Evolutionary conservation across 2,329 filamentous ascomycete species (phyloP).

Genomic region (Ilyonectria mors-panacis): DNA sequence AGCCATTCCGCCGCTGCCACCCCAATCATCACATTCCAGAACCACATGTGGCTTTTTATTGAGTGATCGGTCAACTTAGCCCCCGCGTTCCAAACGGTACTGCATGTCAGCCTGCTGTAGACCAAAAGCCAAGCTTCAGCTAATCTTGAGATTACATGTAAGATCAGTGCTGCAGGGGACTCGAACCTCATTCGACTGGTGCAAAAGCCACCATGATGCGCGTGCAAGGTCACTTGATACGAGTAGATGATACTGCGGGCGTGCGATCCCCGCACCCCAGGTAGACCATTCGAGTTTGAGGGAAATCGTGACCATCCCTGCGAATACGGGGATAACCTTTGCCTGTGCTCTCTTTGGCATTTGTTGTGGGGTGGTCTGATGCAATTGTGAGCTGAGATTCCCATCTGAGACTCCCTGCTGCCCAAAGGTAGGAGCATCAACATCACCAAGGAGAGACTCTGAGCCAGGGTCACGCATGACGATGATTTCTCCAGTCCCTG

Average conservation of each 20-base stretch:
- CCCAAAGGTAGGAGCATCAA: neutral
- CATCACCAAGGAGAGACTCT: neutral
- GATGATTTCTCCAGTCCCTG: neutral
- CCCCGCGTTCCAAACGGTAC: slow-evolving; percentile 1
- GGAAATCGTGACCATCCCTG: neutral
- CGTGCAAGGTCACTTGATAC: neutral
- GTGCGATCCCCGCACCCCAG: neutral
- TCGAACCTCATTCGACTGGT: neutral
- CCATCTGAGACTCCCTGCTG: neutral
- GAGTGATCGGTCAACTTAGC: neutral
- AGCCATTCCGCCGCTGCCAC: neutral
- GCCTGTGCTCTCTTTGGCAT: neutral
- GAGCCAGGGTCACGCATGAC: neutral
- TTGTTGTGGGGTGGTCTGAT: neutral
- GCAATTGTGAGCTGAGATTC: neutral
- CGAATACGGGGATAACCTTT: neutral
- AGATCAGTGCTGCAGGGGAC: neutral
- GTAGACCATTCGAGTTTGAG: neutral
- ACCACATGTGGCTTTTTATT: neutral
- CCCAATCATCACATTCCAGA: slow-evolving; percentile 1
- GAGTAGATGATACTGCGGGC: neutral
- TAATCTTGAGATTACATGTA: neutral
- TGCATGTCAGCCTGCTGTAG: neutral
- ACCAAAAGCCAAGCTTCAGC: neutral
- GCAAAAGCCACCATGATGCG: neutral